phyloP scores from a whole-genome alignment of 331 rosid genomes.

The Malus hybrid region DNA sequence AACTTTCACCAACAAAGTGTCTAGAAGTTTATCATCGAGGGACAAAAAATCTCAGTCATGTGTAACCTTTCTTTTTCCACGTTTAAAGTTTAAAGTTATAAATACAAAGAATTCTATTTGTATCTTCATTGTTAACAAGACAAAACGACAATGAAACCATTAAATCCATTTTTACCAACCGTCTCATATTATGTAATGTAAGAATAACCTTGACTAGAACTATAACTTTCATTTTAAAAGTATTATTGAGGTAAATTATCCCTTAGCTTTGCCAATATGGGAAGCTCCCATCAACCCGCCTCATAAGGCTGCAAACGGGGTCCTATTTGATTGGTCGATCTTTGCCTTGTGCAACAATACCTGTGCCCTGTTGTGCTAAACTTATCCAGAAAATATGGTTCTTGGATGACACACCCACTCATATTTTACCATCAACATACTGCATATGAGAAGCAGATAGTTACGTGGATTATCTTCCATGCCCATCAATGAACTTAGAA shows the following conservation, averaged over 20 bases:
- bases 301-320: background rate
- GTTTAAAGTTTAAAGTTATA: background rate
- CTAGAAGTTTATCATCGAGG: background rate
- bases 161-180: background rate
- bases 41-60: background rate
- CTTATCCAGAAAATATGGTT: background rate
- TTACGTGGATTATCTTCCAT: background rate
- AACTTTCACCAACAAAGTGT: background rate
- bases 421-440: background rate
- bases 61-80: background rate
- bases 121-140: background rate
- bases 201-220: background rate
- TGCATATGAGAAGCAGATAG: background rate
- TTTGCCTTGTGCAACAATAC: background rate
- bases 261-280: background rate
- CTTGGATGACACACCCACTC: background rate
- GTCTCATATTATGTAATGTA: background rate
- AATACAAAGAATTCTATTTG: background rate
- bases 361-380: background rate
- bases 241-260: background rate
- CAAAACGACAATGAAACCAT: background rate
- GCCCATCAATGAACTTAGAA: background rate
- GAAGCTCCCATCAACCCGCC: background rate
- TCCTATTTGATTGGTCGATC: background rate
- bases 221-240: background rate